Conservation (phyloP, 495 filamentous ascomycete genomes). For the Talaromyces trachyspermus region DNA sequence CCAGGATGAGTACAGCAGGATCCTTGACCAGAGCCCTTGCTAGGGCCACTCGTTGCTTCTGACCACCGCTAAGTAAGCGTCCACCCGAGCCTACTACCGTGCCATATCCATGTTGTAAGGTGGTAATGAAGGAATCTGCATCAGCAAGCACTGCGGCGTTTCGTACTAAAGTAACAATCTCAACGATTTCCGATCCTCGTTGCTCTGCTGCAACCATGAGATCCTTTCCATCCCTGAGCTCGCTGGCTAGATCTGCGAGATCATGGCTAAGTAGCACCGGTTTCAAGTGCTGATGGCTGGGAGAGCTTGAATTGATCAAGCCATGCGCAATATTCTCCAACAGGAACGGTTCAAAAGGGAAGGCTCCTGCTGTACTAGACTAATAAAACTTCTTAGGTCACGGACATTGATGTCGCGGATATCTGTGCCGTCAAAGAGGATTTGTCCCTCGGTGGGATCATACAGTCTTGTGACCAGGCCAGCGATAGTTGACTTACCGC, state of each 20-base stretch:
- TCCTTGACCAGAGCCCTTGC: conserved; percentile 67
- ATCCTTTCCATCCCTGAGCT: conserved; percentile 27
- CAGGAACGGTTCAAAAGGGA: conserved; percentile 58
- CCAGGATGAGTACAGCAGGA: conserved; percentile 73
- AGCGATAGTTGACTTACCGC: conserved; percentile 64
- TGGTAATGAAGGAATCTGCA: conserved; percentile 35
- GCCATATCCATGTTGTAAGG: conserved; percentile 42
- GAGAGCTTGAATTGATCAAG: conserved; percentile 49
- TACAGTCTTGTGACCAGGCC: conserved; percentile 48
- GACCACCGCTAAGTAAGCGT: conserved; percentile 52
- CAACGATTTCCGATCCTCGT: conserved; percentile 23
- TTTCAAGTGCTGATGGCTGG: conserved; percentile 36
- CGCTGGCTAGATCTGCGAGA: conserved; percentile 24
- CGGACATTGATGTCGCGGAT: conserved; percentile 49
- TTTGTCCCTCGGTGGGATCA: conserved; percentile 33
- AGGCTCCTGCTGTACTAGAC: conserved; percentile 62
- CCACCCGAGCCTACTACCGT: conserved; percentile 49
- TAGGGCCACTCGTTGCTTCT: conserved; percentile 60
- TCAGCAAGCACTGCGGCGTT: conserved; percentile 36
- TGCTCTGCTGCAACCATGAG: conserved; percentile 23
- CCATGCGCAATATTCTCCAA: conserved; percentile 64
- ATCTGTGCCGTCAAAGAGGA: conserved; percentile 47
- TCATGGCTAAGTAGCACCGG: conserved; percentile 19
- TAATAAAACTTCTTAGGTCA: conserved; percentile 48
- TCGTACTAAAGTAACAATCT: conserved; percentile 32